Evolutionary conservation across 2,329 filamentous ascomycete species (phyloP).

Genomic region (Aspergillus nomiae): DNA sequence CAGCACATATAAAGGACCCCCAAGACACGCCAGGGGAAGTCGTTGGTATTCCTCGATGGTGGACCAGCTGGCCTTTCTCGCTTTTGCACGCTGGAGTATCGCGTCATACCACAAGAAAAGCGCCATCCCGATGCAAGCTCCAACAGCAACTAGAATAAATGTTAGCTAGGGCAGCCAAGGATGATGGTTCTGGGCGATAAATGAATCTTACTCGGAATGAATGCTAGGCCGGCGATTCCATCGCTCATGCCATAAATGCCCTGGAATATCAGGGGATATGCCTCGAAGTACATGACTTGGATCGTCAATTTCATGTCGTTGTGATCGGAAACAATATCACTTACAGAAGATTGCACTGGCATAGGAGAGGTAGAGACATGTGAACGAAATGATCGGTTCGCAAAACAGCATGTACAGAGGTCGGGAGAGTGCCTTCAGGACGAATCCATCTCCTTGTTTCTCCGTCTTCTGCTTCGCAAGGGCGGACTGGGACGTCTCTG

Average conservation of each 20-base stretch:
- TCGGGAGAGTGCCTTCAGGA: neutral
- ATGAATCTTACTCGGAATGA: neutral
- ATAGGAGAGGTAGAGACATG: slow-evolving; percentile 2
- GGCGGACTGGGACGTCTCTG: neutral
- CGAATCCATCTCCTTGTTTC: no score
- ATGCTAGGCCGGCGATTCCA: neutral
- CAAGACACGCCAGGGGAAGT: neutral
- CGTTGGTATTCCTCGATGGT: neutral
- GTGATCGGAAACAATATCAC: neutral
- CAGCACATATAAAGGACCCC: slow-evolving; percentile 56
- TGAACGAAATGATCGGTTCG: neutral
- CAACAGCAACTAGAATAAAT: no score
- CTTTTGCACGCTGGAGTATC: no score
- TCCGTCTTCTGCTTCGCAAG: no score
- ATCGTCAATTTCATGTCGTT: no score
- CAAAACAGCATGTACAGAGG: neutral
- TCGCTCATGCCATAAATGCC: neutral
- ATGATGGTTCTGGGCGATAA: no score
- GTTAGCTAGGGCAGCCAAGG: no score
- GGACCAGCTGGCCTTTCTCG: no score
- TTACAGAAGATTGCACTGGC: slow-evolving; percentile 2
- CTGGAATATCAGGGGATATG: neutral
- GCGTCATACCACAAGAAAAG: no score
- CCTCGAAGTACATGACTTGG: neutral
- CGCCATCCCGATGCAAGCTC: no score